Percentiles rank a stretch among this genome's conserved stretches.
phyloP scores from a whole-genome alignment of 495 filamentous ascomycete species.

The Penicillium silybi region DNA sequence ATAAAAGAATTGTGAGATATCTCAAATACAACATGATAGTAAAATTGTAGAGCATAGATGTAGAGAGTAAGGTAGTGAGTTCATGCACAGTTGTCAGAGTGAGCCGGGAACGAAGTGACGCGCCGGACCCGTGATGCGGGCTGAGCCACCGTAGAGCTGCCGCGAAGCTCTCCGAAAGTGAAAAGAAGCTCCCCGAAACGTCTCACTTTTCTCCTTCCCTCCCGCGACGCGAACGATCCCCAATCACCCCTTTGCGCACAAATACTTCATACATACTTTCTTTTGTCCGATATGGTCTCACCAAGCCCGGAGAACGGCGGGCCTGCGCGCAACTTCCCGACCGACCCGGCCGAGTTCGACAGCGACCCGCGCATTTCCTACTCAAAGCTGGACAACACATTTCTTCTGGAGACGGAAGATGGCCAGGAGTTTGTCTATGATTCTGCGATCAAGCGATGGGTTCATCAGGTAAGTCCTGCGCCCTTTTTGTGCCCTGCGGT shows the following conservation, averaged over 20 bases:
- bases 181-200: background rate
- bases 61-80: background rate
- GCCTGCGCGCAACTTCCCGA: conserved; percentile 53
- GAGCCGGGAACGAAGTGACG: background rate
- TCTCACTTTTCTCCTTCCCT: background rate
- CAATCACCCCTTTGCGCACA: background rate
- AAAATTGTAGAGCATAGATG: background rate
- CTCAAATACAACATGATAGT: background rate
- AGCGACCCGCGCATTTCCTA: conserved; percentile 81
- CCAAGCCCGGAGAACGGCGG: conserved; percentile 19
- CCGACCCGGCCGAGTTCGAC: conserved; percentile 70
- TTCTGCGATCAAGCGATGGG: conserved; percentile 69
- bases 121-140: background rate
- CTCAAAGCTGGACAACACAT: conserved; percentile 74
- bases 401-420: conserved; percentile 78
- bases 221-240: background rate
- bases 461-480: conserved; percentile 56
- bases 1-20: background rate
- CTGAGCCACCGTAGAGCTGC: background rate
- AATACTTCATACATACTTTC: background rate
- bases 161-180: background rate
- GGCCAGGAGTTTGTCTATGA: conserved; percentile 84
- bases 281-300: conserved; percentile 16
- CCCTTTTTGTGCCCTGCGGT: conserved; percentile 6
- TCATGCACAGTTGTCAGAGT: background rate